Percentiles rank a stretch among this genome's conserved stretches.
Conservation (phyloP, 768 basidiomycete genomes). For the Termitomyces sp. region DNA sequence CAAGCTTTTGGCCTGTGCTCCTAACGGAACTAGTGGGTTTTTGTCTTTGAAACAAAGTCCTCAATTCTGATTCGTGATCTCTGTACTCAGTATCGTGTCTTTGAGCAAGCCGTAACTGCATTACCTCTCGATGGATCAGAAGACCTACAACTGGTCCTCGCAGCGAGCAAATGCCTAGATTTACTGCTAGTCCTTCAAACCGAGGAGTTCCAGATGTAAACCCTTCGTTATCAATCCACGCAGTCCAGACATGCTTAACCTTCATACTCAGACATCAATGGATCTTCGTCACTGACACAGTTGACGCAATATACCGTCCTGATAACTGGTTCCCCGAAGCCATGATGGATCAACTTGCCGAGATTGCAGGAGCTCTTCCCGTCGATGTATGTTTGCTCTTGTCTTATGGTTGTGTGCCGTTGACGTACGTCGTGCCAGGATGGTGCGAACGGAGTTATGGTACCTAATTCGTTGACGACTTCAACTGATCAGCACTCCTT, state of each 20-base stretch:
- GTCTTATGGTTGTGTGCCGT: background rate
- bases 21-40: constrained; percentile 78
- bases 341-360: constrained; percentile 86
- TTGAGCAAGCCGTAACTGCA: constrained; percentile 71
- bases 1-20: constrained; percentile 95
- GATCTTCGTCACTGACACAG: constrained; percentile 98
- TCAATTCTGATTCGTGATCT: background rate
- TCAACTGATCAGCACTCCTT: constrained; percentile 38
- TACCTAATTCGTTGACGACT: constrained; percentile 21
- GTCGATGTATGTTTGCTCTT: constrained; percentile 24
- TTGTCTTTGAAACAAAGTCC: background rate
- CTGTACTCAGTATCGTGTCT: constrained; percentile 68
- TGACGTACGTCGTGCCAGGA: constrained; percentile 19
- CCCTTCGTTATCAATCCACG: background rate
- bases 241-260: constrained; percentile 2
- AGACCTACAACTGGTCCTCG: constrained; percentile 73
- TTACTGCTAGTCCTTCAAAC: constrained; percentile 89
- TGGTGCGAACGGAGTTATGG: constrained; percentile 17
- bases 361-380: constrained; percentile 70
- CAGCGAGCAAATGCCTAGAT: constrained; percentile 93
- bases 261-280: constrained; percentile 73
- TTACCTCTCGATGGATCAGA: constrained; percentile 82
- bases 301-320: constrained; percentile 88
- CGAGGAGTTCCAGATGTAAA: constrained; percentile 95
- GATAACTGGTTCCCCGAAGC: constrained; percentile 81